Conservation (phyloP, 2,329 filamentous ascomycete genomes). For the Penicillium sp. region DNA sequence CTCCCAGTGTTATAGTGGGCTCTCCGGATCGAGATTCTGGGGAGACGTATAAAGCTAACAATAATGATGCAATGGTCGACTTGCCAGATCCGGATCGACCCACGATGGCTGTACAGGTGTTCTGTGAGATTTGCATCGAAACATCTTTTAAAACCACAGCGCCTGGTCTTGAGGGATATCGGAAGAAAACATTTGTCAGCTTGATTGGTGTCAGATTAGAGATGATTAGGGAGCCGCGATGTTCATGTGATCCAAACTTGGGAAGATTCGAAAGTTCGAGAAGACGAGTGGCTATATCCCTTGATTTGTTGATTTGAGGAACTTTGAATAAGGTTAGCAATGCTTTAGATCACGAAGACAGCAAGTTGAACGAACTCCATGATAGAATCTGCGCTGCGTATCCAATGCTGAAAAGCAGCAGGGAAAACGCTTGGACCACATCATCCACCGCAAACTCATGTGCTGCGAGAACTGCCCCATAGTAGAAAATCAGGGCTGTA, state of each 20-base stretch:
- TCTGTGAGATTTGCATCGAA: constrained; percentile 63
- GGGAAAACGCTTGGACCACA: constrained; percentile 73
- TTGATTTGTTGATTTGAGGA: constrained; percentile 75
- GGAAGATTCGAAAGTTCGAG: constrained; percentile 69
- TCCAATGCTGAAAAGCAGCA: constrained; percentile 80
- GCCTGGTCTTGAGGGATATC: constrained; percentile 63
- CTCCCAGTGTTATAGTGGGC: constrained; percentile 54
- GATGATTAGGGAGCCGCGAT: constrained; percentile 49
- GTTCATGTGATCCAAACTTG: constrained; percentile 57
- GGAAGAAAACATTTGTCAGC: constrained; percentile 67
- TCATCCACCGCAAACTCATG: constrained; percentile 54
- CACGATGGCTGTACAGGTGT: constrained; percentile 74
- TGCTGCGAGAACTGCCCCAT: constrained; percentile 67
- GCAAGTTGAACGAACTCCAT: constrained; percentile 48
- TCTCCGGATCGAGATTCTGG: constrained; percentile 20
- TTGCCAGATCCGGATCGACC: constrained; percentile 89
- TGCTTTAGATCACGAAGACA: background rate
- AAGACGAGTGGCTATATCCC: constrained; percentile 70
- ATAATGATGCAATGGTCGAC: constrained; percentile 74
- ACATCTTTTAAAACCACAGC: constrained; percentile 62
- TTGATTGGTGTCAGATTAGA: constrained; percentile 52
- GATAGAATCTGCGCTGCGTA: constrained; percentile 68
- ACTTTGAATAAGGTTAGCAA: constrained; percentile 43
- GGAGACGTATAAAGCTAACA: constrained; percentile 69
- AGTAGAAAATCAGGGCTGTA: constrained; percentile 76